A percentile compares a stretch with the other conserved stretches of the same genome.
These are phyloP conservation scores for Conticribra weissflogii DNA, from an alignment of 108 stramenopile species.

Conservation along the genomic window DNA sequence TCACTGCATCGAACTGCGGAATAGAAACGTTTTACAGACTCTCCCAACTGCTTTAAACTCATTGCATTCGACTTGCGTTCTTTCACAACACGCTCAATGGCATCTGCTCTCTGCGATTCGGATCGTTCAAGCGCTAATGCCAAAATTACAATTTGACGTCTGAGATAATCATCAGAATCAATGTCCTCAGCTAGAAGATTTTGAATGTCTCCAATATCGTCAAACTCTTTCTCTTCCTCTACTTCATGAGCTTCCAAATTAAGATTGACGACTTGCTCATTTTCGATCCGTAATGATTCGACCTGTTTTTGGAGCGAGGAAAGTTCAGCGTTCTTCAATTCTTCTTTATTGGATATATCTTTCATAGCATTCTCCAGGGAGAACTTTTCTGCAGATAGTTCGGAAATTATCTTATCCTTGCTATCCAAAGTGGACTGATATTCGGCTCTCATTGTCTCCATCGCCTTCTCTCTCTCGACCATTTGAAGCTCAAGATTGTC, in stretches of 20 bases:
- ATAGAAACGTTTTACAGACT: constrained; percentile 77
- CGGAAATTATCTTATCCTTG: constrained; percentile 45
- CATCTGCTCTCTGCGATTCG: constrained; percentile 67
- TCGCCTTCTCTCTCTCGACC: constrained; percentile 40
- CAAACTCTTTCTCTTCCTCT: constrained; percentile 50
- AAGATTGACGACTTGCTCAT: constrained; percentile 5
- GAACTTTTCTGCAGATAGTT: constrained; percentile 30
- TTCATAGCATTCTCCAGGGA: constrained; percentile 20
- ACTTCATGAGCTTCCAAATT: constrained; percentile 10
- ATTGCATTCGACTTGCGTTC: constrained; percentile 72
- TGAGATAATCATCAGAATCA: constrained; percentile 57
- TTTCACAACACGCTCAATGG: constrained; percentile 60
- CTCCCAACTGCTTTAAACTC: constrained; percentile 62
- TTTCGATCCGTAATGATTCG: constrained; percentile 5
- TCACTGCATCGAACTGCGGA: constrained; percentile 57
- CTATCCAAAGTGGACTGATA: constrained; percentile 32
- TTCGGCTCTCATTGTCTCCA: constrained; percentile 27
- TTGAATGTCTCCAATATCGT: constrained; percentile 35
- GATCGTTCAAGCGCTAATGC: constrained; percentile 74
- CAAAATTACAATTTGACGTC: constrained; percentile 63
- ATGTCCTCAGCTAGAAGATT: constrained; percentile 39
- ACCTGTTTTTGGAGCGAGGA: constrained; percentile 6
- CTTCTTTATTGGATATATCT: constrained; percentile 21
- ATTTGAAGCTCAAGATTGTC: constrained; percentile 44
- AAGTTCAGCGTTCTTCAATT: constrained; percentile 25